Percentiles rank a stretch among this genome's conserved stretches.
Conservation (phyloP, 1,284 basidiomycete genomes). For the Ganoderma resinaceum region DNA sequence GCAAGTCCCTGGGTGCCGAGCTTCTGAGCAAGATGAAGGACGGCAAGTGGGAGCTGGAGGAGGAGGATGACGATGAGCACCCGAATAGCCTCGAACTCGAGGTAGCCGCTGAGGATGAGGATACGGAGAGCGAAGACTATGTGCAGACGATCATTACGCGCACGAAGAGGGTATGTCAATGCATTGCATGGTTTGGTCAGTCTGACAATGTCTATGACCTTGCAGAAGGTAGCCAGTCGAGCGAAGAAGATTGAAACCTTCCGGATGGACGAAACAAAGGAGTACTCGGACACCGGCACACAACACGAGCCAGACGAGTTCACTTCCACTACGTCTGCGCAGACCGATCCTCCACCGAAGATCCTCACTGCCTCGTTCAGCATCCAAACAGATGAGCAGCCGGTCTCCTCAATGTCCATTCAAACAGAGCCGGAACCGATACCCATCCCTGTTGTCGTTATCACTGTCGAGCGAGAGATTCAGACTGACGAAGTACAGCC, state of each 20-base stretch:
- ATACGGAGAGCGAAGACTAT: constrained; percentile 74
- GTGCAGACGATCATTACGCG: constrained; percentile 85
- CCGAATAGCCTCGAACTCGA: constrained; percentile 29
- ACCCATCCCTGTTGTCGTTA: constrained; percentile 35
- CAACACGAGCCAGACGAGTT: constrained; percentile 69
- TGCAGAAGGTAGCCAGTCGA: constrained; percentile 70
- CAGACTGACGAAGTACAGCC: constrained; percentile 63
- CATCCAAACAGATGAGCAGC: constrained; percentile 43
- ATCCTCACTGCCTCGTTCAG: constrained; percentile 40
- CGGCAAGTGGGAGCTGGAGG: constrained; percentile 53
- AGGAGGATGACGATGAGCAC: constrained; percentile 48
- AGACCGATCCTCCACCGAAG: constrained; percentile 47
- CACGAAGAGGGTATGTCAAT: constrained; percentile 67
- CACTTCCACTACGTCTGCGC: constrained; percentile 43
- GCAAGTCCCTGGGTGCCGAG: constrained; percentile 85
- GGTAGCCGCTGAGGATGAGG: constrained; percentile 49
- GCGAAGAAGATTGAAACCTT: constrained; percentile 57
- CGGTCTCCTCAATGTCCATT: constrained; percentile 42
- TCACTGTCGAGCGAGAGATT: constrained; percentile 61
- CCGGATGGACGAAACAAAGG: constrained; percentile 70
- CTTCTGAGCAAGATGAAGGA: constrained; percentile 66
- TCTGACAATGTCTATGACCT: constrained; percentile 11
- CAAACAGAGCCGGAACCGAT: constrained; percentile 52
- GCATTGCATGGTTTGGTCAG: constrained; percentile 8
- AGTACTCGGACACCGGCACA: constrained; percentile 71